Base-by-base conservation (phyloP, 2,329 filamentous ascomycete species). In the Simplicillium sp. region DNA sequence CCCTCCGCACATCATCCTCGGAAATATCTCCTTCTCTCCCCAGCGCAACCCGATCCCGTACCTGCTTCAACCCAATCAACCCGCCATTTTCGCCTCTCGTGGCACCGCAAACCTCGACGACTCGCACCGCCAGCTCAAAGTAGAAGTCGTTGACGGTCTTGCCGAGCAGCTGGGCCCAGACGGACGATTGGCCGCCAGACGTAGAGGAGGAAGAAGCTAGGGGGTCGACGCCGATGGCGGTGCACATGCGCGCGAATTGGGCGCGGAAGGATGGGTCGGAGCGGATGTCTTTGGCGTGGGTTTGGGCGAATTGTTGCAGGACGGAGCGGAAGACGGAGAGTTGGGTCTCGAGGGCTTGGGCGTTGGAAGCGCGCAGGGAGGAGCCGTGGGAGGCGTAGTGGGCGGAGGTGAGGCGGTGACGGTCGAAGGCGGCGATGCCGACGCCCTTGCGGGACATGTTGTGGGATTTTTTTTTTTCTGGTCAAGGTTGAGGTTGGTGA, bases 191-290 rank as follows among this genome's bases (percentile, higher is more conserved):
- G 36, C 63, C 67, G 8, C 39, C 37, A 7, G 44, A 39, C 7
- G 46, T 44, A 3, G 46, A 67, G 68, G 39, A 69, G 67, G 50
- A 68, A 17, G 36, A 41, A 25, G 88, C 87, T 14, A 98, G 72
- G 2, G 92, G 94, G 60, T 98, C 92, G 11, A 98, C 88, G 37
- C 92, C 92, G 50, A 98, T 96, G 47, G 89, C 88, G 54, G 88
- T 80, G 66, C 92, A 98, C 92, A 98, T 98, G 60, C 90, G 87
- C 3, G 92, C 90, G 58, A 98, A 98, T 64, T 98, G 90, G 29
- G 90, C 88, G 46, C 92, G 87, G 63, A 98, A 98, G 8, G 80
- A 83, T 6, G 92, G 92, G 60, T 97, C 89, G 3, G 88, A 94
- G 48, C 90, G 89, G 45, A 98, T 98, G 54, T 95, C 92, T 57